These are phyloP conservation scores for Naganishia kalamii DNA, from an alignment of 768 basidiomycete genomes.

Conservation along the genomic window DNA sequence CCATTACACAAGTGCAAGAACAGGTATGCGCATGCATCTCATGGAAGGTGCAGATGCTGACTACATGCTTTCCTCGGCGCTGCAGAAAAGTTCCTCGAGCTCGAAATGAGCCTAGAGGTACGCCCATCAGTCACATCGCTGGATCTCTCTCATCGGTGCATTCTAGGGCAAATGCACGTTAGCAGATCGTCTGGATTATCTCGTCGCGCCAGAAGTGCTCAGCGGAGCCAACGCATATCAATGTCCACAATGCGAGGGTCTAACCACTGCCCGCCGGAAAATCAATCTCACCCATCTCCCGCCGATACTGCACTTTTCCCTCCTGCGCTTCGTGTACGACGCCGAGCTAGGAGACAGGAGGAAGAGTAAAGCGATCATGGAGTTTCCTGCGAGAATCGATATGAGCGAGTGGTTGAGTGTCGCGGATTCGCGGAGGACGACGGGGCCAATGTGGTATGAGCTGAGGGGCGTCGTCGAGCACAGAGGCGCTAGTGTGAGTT, in stretches of 20 bases:
- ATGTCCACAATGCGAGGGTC: constrained; percentile 65
- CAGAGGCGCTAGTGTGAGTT: constrained; percentile 85
- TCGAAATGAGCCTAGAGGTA: constrained; percentile 80
- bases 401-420: constrained; percentile 51
- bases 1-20: constrained; percentile 57
- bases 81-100: constrained; percentile 62
- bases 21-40: constrained; percentile 28
- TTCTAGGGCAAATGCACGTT: constrained; percentile 55
- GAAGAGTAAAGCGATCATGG: constrained; percentile 74
- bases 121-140: background rate
- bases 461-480: constrained; percentile 78
- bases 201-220: constrained; percentile 65
- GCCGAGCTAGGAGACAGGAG: constrained; percentile 68
- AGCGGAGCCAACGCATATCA: constrained; percentile 79
- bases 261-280: constrained; percentile 74
- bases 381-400: constrained; percentile 67
- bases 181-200: constrained; percentile 62
- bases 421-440: background rate
- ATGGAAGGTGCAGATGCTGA: constrained; percentile 8
- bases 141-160: background rate
- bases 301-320: constrained; percentile 78
- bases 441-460: constrained; percentile 56
- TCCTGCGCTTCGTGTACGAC: constrained; percentile 90
- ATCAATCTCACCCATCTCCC: constrained; percentile 67
- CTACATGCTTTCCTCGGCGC: background rate